phyloP scores from a whole-genome alignment of 768 basidiomycete species.

The Xanthoconium stramineum region DNA sequence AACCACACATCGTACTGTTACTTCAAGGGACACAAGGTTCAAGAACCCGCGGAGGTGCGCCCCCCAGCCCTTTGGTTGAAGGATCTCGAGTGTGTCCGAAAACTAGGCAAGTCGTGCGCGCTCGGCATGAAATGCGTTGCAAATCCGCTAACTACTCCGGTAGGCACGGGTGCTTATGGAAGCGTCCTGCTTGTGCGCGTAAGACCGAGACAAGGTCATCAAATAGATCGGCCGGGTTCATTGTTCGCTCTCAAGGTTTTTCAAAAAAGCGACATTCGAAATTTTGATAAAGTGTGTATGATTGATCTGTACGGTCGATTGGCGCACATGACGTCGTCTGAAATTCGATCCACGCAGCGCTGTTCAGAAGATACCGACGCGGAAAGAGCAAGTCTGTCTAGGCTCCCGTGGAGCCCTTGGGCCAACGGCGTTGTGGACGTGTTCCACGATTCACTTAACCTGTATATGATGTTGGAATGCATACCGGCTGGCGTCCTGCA shows the following conservation, averaged over 20 bases:
- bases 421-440: conserved; percentile 43
- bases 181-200: conserved; percentile 41
- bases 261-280: conserved; percentile 34
- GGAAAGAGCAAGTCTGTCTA: conserved; percentile 41
- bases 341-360: conserved; percentile 15
- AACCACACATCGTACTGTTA: conserved; percentile 1
- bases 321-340: background rate
- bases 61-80: conserved; percentile 34
- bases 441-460: conserved; percentile 44
- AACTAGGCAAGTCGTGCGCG: conserved; percentile 35
- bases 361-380: conserved; percentile 32
- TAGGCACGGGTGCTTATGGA: conserved; percentile 42
- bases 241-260: conserved; percentile 48
- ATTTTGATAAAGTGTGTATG: conserved; percentile 29
- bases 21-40: conserved; percentile 13
- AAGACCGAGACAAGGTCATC: conserved; percentile 29
- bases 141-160: conserved; percentile 1
- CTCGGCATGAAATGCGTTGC: background rate
- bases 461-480: conserved; percentile 53
- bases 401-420: conserved; percentile 54
- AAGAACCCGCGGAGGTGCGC: conserved; percentile 34
- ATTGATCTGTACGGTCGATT: background rate
- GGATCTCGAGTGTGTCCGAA: conserved; percentile 42
- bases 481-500: conserved; percentile 44
- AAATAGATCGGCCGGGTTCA: conserved; percentile 34